phyloP scores from a whole-genome alignment of 805 yeast genomes.

The Phaffomyces opuntiae region DNA sequence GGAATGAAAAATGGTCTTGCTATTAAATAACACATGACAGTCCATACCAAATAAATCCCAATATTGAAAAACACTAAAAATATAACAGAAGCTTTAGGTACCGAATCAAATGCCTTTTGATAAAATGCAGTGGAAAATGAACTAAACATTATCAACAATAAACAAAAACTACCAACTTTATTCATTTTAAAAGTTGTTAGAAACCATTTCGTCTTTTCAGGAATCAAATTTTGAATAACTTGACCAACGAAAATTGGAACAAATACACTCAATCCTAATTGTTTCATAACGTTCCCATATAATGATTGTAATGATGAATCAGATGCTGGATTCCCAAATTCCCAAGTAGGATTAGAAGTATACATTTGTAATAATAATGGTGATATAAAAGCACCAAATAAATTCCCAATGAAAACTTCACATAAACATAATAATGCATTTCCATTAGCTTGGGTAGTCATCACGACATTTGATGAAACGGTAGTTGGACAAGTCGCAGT shows the following conservation, averaged over 20 bases:
- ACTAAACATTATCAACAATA: conserved; percentile 67
- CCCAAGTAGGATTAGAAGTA: conserved; percentile 47
- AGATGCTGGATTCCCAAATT: conserved; percentile 73
- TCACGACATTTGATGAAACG: conserved; percentile 84
- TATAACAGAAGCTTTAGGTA: conserved; percentile 61
- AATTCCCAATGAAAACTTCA: conserved; percentile 80
- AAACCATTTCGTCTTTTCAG: conserved; percentile 56
- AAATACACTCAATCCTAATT: conserved; percentile 76
- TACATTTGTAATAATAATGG: conserved; percentile 80
- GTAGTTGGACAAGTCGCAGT: conserved; percentile 90
- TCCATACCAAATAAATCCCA: conserved; percentile 73
- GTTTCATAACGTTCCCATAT: conserved; percentile 77
- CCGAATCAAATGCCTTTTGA: conserved; percentile 69
- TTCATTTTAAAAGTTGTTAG: conserved; percentile 49
- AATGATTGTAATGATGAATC: conserved; percentile 47
- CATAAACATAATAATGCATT: conserved; percentile 71
- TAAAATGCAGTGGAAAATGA: conserved; percentile 85
- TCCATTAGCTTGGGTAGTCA: conserved; percentile 84
- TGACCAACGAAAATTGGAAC: conserved; percentile 89
- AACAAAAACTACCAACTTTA: conserved; percentile 76
- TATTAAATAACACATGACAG: conserved; percentile 48
- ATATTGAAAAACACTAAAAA: conserved; percentile 78
- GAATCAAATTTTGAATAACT: conserved; percentile 62
- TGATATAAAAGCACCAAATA: conserved; percentile 80
- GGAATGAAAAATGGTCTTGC: conserved; percentile 56